phyloP scores from a whole-genome alignment of 495 filamentous ascomycete species.

The Chaetomium fimeti region DNA sequence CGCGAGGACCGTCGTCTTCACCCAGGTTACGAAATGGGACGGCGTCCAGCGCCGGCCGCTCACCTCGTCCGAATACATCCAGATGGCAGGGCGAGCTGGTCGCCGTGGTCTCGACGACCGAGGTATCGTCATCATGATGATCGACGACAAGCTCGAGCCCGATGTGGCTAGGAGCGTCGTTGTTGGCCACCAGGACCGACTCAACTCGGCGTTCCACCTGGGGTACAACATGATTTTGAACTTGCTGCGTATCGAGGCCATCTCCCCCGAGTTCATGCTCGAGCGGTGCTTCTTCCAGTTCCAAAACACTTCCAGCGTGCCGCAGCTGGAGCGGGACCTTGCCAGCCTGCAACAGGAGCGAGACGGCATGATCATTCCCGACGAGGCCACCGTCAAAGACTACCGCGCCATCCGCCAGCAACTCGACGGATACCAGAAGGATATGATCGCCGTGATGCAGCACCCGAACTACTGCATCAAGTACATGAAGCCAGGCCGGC shows the following conservation, averaged over 20 bases:
- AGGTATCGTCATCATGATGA: constrained; percentile 99
- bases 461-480: constrained; percentile 80
- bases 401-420: constrained; percentile 86
- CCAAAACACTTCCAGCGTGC: constrained; percentile 85
- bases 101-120: constrained; percentile 96
- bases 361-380: constrained; percentile 69
- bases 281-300: constrained; percentile 97
- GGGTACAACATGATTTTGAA: constrained; percentile 99
- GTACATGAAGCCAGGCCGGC: constrained; percentile 76
- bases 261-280: constrained; percentile 95
- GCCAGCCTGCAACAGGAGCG: constrained; percentile 68
- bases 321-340: constrained; percentile 76
- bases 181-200: constrained; percentile 88
- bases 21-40: constrained; percentile 91
- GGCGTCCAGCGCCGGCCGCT: constrained; percentile 79
- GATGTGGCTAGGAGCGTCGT: constrained; percentile 89
- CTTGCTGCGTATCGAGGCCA: constrained; percentile 89
- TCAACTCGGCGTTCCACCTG: constrained; percentile 96
- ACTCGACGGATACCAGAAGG: constrained; percentile 73
- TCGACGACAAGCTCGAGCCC: constrained; percentile 96
- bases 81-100: constrained; percentile 96
- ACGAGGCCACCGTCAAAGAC: constrained; percentile 85
- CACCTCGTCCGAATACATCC: constrained; percentile 93
- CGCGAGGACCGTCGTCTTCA: constrained; percentile 97
- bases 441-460: constrained; percentile 83